A percentile compares a stretch with the other conserved stretches of the same genome.
Evolutionary conservation across 768 basidiomycete genomes (phyloP).

Genomic region (Leccinum arenicola): DNA sequence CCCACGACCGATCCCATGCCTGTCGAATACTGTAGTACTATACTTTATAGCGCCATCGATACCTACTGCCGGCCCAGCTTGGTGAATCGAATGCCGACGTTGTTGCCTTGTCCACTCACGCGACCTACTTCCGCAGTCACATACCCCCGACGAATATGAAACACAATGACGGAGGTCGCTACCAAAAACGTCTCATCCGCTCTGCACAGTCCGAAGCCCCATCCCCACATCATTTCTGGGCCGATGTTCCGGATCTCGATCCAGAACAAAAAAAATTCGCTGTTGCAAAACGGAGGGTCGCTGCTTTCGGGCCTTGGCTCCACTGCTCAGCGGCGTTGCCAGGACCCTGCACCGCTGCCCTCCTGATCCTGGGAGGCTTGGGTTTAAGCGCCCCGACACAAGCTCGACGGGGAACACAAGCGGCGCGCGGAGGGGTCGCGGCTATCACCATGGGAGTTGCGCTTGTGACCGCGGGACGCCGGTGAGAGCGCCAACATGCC

Average conservation of each 20-base stretch:
- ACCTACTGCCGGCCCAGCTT: constrained; percentile 24
- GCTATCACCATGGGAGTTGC: constrained; percentile 3
- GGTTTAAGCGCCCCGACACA: constrained; percentile 12
- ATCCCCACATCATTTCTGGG: constrained; percentile 26
- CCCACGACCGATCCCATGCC: constrained; percentile 19
- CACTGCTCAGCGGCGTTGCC: constrained; percentile 31
- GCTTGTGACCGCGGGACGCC: neutral
- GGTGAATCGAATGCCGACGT: constrained; percentile 19
- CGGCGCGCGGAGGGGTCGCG: constrained; percentile 28
- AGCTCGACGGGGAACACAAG: constrained; percentile 10
- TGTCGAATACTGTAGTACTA: constrained; percentile 30
- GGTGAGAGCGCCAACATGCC: neutral
- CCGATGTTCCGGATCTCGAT: constrained; percentile 31
- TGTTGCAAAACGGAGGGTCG: constrained; percentile 29
- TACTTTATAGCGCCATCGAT: constrained; percentile 27
- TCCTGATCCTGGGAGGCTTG: constrained; percentile 7
- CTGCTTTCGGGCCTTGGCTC: constrained; percentile 17
- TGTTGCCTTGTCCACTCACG: constrained; percentile 15
- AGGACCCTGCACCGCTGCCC: constrained; percentile 22
- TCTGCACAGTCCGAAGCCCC: constrained; percentile 12
- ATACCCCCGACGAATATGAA: constrained; percentile 1
- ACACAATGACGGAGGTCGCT: neutral
- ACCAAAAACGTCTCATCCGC: constrained; percentile 8
- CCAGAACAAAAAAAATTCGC: constrained; percentile 21
- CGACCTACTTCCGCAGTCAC: neutral